Conservation (phyloP, 2,329 filamentous ascomycete genomes). For the Fusarium praegraminearum region DNA sequence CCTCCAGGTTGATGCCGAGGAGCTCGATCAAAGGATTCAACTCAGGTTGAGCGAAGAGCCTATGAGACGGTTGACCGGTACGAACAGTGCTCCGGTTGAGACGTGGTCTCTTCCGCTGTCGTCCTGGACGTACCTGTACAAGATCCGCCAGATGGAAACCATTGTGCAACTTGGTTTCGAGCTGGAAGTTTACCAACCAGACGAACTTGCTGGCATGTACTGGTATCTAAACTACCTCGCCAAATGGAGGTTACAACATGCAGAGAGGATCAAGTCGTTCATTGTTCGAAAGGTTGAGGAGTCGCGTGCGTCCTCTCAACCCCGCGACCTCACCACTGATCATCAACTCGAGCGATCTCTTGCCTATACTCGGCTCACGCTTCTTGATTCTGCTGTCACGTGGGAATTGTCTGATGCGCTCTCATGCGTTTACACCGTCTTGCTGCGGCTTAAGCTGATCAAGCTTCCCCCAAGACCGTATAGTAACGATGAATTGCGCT, state of each 20-base stretch:
- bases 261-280: constrained; percentile 79
- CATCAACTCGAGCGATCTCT: constrained; percentile 62
- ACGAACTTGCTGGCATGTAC: constrained; percentile 91
- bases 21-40: constrained; percentile 77
- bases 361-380: constrained; percentile 68
- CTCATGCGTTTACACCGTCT: constrained; percentile 72
- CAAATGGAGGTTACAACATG: constrained; percentile 74
- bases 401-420: constrained; percentile 68
- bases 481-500: constrained; percentile 74
- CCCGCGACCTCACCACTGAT: constrained; percentile 50
- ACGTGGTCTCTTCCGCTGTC: constrained; percentile 79
- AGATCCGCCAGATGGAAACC: constrained; percentile 87
- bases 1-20: constrained; percentile 83
- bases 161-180: constrained; percentile 95
- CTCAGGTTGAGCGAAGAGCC: constrained; percentile 70
- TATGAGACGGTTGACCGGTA: constrained; percentile 59
- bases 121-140: constrained; percentile 91
- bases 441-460: constrained; percentile 70
- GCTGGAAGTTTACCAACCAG: constrained; percentile 85
- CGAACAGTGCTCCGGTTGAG: constrained; percentile 58
- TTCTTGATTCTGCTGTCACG: constrained; percentile 74
- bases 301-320: constrained; percentile 27
- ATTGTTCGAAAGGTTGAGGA: constrained; percentile 59
- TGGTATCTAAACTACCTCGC: constrained; percentile 85
- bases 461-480: constrained; percentile 69